Base-by-base conservation (phyloP, 495 filamentous ascomycete genomes). In the Hypoxylon cercidicola region DNA sequence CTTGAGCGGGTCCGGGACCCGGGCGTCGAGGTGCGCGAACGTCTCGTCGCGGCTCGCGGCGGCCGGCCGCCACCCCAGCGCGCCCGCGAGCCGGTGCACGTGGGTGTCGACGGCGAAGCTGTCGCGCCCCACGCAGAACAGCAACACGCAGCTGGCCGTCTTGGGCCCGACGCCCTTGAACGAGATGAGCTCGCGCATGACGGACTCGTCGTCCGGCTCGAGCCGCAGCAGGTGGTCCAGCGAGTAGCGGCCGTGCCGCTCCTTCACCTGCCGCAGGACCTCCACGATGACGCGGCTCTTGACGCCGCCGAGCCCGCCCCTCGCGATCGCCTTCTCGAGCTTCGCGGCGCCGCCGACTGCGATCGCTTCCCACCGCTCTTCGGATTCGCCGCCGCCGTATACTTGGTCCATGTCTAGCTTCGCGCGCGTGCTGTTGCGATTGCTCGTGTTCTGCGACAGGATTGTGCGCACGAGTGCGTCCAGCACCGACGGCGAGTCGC, bases 61-160 rank as follows among this genome's bases (percentile, higher is more conserved):
- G 12, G 72, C 66, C 0, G 85, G 84, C 16, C 93, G 80, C 93
- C 93, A 97, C 12, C 87, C 86, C 0, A 97, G 82, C 82, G 90
- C 89, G 37, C 87, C 89, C 66, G 84, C 85, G 52, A 95, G 82
- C 2, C 93, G 85, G 69, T 87, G 88, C 32, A 93, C 90, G 66
- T 94, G 91, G 0, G 91, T 94, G 65, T 94, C 91, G n/a, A 94
- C 91, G 0, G 91, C 89, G 69, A 93, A 93, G 66, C 84, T 87
- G 4, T 88, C 85, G 1, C 88, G 82, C 43, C 85, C 82, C 47
- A 93, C 82, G 68, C 89, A 92, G 76, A 94, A 94, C 4, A 94
- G 78, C 16, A 89, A 64, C 18, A 93, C 90, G 69, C 93, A 97
- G 23, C 88, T 87, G 12, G 93, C 93, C 0, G 93, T 96, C 77